These are phyloP conservation scores for Boletus vermiculosoides DNA, from an alignment of 768 basidiomycete genomes.

Conservation along the genomic window DNA sequence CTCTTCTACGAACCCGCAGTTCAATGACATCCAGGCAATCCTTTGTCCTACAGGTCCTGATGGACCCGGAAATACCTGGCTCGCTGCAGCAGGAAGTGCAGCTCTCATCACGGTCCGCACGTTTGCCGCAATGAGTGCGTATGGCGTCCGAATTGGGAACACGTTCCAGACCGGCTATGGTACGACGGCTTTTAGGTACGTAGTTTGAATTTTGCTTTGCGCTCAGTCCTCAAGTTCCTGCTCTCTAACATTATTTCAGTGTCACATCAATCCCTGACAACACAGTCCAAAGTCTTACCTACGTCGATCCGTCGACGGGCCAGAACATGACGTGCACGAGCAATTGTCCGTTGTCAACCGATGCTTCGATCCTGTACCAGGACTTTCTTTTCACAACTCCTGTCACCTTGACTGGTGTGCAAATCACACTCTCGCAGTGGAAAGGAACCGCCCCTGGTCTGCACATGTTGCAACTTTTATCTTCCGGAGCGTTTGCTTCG, in stretches of 20 bases:
- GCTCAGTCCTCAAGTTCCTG: background rate
- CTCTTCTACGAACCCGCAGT: conserved; percentile 57
- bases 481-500: conserved; percentile 88
- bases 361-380: conserved; percentile 79
- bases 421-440: conserved; percentile 78
- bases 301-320: conserved; percentile 71
- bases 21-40: conserved; percentile 62
- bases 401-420: conserved; percentile 80
- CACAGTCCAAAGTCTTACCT: conserved; percentile 70
- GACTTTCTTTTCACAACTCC: conserved; percentile 82
- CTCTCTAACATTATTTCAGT: conserved; percentile 41
- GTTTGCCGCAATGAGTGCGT: conserved; percentile 70
- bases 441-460: conserved; percentile 76
- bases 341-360: conserved; percentile 76
- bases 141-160: conserved; percentile 88
- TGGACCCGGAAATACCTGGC: conserved; percentile 82
- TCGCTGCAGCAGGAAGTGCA: conserved; percentile 65
- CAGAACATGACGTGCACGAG: conserved; percentile 75
- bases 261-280: conserved; percentile 90
- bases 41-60: conserved; percentile 86
- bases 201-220: background rate
- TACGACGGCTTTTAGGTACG: conserved; percentile 84
- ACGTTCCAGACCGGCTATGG: conserved; percentile 79
- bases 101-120: conserved; percentile 76
- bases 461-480: conserved; percentile 89